These are phyloP conservation scores for Solanum hybrid DNA, from an alignment of 305 asterid species.

Conservation along the genomic window DNA sequence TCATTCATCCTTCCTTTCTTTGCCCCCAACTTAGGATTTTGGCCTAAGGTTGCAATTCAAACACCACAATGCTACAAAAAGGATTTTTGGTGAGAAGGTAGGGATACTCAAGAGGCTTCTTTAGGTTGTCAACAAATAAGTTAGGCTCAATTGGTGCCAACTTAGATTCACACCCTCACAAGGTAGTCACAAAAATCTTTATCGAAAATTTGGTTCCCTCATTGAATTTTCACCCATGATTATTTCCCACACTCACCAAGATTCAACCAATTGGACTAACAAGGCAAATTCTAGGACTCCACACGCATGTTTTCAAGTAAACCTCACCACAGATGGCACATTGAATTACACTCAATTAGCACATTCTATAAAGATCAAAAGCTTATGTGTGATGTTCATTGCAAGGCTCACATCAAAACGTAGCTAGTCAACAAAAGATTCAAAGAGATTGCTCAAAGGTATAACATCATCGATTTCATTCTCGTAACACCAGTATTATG, in stretches of 20 bases:
- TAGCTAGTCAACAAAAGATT: too few relatives aligned
- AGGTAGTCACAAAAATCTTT: not conserved
- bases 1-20: too few relatives aligned
- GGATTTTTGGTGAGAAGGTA: not conserved
- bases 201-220: not conserved
- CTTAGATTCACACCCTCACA: not conserved
- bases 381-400: too few relatives aligned
- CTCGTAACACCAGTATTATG: too few relatives aligned
- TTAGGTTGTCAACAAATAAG: not conserved
- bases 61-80: not conserved
- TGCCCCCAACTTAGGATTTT: not conserved
- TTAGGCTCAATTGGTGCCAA: not conserved
- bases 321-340: not conserved
- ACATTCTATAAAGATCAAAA: too few relatives aligned
- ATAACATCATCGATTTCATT: too few relatives aligned
- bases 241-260: not conserved
- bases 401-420: too few relatives aligned
- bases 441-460: too few relatives aligned
- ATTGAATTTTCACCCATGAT: not conserved
- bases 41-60: not conserved
- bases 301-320: not conserved
- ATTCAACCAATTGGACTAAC: not conserved
- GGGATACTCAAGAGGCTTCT: not conserved
- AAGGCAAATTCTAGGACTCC: not conserved
- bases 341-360: too few relatives aligned